Evolutionary conservation across 202 grass and related monocot species (phyloP), one percentile per base, ranked within the genome.

Genomic region (Cymbopogon flexuosus): DNA sequence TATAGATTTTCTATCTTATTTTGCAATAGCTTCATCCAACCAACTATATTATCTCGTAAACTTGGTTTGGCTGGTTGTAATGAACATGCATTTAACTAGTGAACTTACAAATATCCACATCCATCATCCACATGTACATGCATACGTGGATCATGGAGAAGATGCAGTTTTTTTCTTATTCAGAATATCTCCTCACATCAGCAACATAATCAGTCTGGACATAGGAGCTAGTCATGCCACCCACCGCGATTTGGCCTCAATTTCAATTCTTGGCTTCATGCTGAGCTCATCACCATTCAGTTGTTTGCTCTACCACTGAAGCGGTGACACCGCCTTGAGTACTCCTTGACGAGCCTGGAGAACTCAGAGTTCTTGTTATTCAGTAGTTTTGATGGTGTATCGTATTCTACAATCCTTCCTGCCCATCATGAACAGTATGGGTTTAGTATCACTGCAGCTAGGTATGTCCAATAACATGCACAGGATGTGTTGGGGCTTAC

Each of bases 291-390:
- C 2, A 1, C 42, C 11, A 10, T 65, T 81, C 65, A 41, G 40
- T 72, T 77, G 27, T 24, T 30, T 74, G 51, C 6, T 56, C 39
- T 65, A 35, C 60, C 68, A 30, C 76, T 82, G 78, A 77, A 80
- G 33, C 83, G 77, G 62, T 91, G 68, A 42, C 90, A 97, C 84
- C 88, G 47, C 82, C 77, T 57, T 1, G 92, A 93, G 58, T 97
- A 94, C 81, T 94, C 95, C 41, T 91, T 97, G 67, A 94, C 91
- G 35, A 97, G 88, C 78, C 84, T 94, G n/a, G 92, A 94, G 81
- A 97, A 94, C 77, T 91, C 90, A 37, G 95, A 97, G 65, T 82
- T 85, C 34, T 93, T 62, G 65, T 91, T 87, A 80, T 94, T 84
- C 59, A 94, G 67, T 60, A 97, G 82, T 78, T 84, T 97, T 10